phyloP scores from a whole-genome alignment of 441 rosid species.

The Aleurites moluccanus region DNA sequence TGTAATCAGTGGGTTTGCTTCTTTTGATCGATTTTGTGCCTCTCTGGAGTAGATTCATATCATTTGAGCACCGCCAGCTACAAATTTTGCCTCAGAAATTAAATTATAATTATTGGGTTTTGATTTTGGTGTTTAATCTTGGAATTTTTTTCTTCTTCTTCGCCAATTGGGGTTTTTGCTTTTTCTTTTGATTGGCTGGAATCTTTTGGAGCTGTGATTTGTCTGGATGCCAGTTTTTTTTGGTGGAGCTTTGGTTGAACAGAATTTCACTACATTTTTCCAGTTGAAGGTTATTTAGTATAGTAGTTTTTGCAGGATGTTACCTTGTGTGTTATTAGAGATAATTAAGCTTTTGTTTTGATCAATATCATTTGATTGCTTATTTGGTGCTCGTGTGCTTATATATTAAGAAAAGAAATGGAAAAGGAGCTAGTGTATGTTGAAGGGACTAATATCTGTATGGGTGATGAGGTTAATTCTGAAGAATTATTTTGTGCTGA shows the following conservation, averaged over 20 bases:
- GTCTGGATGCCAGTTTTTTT: too few relatives aligned
- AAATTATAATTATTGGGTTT: conserved; percentile 12
- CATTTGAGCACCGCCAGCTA: conserved; percentile 17
- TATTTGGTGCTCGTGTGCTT: conserved; percentile 22
- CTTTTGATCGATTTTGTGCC: conserved; percentile 27
- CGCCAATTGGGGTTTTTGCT: conserved; percentile 20
- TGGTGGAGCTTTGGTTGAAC: too few relatives aligned
- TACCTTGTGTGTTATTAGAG: conserved; percentile 19
- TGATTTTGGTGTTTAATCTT: conserved; percentile 12
- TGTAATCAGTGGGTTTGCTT: conserved; percentile 25
- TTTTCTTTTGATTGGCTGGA: conserved; percentile 15
- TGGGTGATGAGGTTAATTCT: conserved; percentile 36
- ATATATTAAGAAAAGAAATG: conserved; percentile 34
- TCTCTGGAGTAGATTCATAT: conserved; percentile 26
- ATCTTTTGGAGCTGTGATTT: conserved; percentile 23
- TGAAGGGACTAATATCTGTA: conserved; percentile 38
- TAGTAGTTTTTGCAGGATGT: conserved; percentile 24
- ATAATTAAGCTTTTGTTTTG: conserved; percentile 27
- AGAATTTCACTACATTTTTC: conserved; percentile 2
- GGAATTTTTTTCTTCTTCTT: conserved; percentile 6
- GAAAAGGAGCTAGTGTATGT: conserved; percentile 43
- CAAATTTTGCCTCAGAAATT: conserved; percentile 2
- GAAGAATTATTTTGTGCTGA: conserved; percentile 43
- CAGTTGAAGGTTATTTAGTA: conserved; percentile 12
- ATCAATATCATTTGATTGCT: conserved; percentile 18